Evolutionary conservation across 1,139 yeast genomes (phyloP), one percentile per base, ranked within the genome.

Genomic region (Yamadazyma spencermartinsiae): DNA sequence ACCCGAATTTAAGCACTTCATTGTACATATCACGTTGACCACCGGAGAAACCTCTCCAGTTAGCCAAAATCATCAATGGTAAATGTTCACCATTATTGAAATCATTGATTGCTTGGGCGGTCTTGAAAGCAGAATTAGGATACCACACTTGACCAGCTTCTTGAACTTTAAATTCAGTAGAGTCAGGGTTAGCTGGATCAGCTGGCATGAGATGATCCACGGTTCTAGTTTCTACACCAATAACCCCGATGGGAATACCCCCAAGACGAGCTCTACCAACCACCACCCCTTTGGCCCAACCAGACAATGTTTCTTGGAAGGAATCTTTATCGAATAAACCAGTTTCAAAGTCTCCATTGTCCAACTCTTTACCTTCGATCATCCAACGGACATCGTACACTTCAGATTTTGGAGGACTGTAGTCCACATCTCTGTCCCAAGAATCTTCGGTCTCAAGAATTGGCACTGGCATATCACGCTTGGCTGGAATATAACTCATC

Each of bases 41-140:
- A 74, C 98, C 98, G 50, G 97, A 89, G 80, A 92, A 92, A 59
- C 98, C 98, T 82, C 98, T 86, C 98, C 98, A 92, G 78, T 92
- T 92, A 42, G 98, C 98, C 56, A 92, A 72, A 52, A 92, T 89
- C 95, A 92, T 88, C 65, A 92, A 76, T 48, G 98, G 98, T 57
- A 92, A 77, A 66, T 89, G 94, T 67, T 92, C 98, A 76, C 98
- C 98, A 60, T 88, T 75, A 74, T 92, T 92, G 79, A 92, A 92
- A 62, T 92, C 98, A 53, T 85, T 86, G 54, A 92, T 92, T 18
- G 98, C 98, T 74, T 92, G 98, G 4, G 98, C 95, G 39, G 98
- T 92, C 79, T 92, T 92, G 77, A 87, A 92, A 12, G 98, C 98
- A 45, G 96, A 86, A 72, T 92, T 94, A 54, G 98, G 98, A 74